phyloP scores from a whole-genome alignment of 306 rosid species.

The Vicia faba region DNA sequence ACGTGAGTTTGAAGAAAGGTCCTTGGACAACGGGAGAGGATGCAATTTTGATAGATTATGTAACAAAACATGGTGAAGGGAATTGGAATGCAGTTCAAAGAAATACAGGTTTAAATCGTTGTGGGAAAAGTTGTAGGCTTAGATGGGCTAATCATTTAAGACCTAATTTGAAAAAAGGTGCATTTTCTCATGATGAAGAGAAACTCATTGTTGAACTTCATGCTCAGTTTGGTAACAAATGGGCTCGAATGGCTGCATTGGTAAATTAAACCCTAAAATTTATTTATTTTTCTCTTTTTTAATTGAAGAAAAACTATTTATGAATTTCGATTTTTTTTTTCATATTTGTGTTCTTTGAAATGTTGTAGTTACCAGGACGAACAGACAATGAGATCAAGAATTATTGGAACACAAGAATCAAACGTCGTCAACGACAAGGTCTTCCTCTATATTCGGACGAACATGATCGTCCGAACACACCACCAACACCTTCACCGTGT shows the following conservation, averaged over 20 bases:
- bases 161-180: conserved; percentile 82
- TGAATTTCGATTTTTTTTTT: too few relatives aligned
- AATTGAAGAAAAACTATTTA: not conserved
- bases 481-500: conserved; percentile 34
- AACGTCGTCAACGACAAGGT: conserved; percentile 77
- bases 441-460: conserved; percentile 65
- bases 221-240: conserved; percentile 81
- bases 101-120: conserved; percentile 71
- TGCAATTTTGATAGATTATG: conserved; percentile 69
- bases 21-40: conserved; percentile 92
- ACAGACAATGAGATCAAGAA: conserved; percentile 95
- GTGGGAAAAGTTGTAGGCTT: conserved; percentile 94
- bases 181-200: conserved; percentile 75
- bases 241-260: conserved; percentile 98
- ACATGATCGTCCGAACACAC: conserved; percentile 30
- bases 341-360: too few relatives aligned
- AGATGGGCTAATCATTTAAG: conserved; percentile 94
- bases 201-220: conserved; percentile 77
- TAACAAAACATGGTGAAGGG: conserved; percentile 84
- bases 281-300: not conserved
- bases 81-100: conserved; percentile 84
- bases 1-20: conserved; percentile 61
- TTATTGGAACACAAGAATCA: conserved; percentile 90
- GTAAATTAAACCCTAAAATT: conserved; percentile 21
- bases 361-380: conserved; percentile 79